These are phyloP conservation scores for Magnolia sinica DNA, from an alignment of 164 flowering plant genomes.

Conservation along the genomic window DNA sequence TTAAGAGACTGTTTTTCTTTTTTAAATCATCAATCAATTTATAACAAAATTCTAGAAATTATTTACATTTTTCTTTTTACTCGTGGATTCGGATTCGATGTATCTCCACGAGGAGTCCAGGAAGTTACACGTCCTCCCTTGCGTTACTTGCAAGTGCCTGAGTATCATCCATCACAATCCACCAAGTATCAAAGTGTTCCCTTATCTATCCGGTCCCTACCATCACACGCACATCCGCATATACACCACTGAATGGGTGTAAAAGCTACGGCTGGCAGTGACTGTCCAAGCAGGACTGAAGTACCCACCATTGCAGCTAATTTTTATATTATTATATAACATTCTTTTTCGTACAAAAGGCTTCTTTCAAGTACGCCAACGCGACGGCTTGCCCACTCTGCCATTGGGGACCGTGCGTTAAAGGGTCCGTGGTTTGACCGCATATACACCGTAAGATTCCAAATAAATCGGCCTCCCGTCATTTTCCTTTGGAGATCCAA, in stretches of 20 bases:
- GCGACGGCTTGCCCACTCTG: neutral
- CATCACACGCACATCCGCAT: neutral
- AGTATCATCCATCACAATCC: neutral
- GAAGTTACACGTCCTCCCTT: too few relatives aligned
- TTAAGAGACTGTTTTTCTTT: too few relatives aligned
- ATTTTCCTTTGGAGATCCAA: neutral
- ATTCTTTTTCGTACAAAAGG: neutral
- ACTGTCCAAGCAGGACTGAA: neutral
- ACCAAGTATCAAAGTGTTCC: neutral
- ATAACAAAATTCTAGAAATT: too few relatives aligned
- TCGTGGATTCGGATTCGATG: too few relatives aligned
- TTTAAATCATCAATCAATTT: too few relatives aligned
- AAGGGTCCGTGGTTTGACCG: neutral
- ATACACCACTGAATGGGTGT: neutral
- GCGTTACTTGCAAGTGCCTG: neutral
- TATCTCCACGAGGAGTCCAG: too few relatives aligned
- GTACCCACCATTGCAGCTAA: neutral
- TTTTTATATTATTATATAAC: neutral
- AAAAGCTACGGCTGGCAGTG: neutral
- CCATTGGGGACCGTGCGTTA: neutral
- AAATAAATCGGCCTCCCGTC: neutral
- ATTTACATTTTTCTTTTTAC: too few relatives aligned
- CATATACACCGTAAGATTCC: neutral
- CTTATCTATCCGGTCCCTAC: neutral
- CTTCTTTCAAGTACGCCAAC: neutral